Evolutionary conservation across 768 basidiomycete genomes (phyloP), one percentile per base, ranked within the genome.

Genomic region (Artomyces pyxidatus): DNA sequence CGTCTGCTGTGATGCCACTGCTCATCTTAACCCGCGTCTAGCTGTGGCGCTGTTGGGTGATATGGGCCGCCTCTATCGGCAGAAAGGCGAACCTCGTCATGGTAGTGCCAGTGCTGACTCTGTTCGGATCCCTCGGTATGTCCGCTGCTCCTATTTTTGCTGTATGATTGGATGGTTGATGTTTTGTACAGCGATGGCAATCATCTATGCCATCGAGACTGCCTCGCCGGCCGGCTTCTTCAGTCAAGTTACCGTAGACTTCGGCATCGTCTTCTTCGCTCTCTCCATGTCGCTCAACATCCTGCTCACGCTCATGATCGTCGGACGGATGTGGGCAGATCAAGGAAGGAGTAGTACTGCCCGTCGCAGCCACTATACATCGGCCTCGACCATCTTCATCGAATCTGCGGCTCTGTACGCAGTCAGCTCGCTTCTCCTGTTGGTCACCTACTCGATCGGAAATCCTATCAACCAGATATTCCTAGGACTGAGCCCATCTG

Each of bases 271-370:
- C 5, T 71, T 71, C 50, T 69, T 67, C 42, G 58, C 65, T 23
- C 60, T 72, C 37, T 71, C 71, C 6, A 60, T 73, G 42, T 58
- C 68, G 37, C 60, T 68, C 25, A 74, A 74, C 61, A 67, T 74
- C 46, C 52, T 70, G 45, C 58, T 73, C 39, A 71, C 71, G 0
- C 43, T 69, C 9, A 63, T 72, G n/a, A 71, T 73, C 44, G 59
- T 62, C 9, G 49, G 58, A 5, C 66, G 71, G 5, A 65, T 71
- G 11, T 38, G 65, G 42, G 35, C 66, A 6, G 65, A 68, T 46
- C 66, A 71, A 25, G n/a, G n/a, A n/a, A n/a, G n/a, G n/a, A n/a
- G n/a, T n/a, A n/a, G n/a, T n/a, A n/a, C n/a, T n/a, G n/a, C n/a
- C n/a, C n/a, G n/a, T n/a, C n/a, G n/a, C n/a, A n/a, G n/a, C n/a